Evolutionary conservation across 2,329 filamentous ascomycete genomes (phyloP).

Genomic region (Hypomyces rosellus): DNA sequence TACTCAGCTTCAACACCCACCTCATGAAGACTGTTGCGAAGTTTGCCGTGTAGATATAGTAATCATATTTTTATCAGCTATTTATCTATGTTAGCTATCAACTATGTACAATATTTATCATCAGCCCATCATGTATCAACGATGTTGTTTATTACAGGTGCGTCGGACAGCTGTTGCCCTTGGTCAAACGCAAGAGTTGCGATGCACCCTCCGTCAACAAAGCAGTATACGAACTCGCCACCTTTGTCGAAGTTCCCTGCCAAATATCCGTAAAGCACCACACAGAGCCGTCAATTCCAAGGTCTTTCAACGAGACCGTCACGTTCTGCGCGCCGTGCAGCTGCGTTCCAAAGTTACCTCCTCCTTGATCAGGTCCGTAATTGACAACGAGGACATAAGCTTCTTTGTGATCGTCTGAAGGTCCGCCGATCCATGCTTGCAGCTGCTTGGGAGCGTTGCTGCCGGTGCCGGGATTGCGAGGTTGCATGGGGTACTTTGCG

Average conservation of each 20-base stretch:
- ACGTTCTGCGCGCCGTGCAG: constrained; percentile 7
- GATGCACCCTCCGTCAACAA: constrained; percentile 9
- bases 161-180: neutral
- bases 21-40: no score
- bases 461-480: constrained; percentile 11
- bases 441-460: constrained; percentile 10
- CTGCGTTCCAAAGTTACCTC: constrained; percentile 3
- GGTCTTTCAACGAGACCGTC: constrained; percentile 5
- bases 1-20: no score
- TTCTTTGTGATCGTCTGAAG: constrained; percentile 6
- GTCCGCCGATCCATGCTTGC: constrained; percentile 10
- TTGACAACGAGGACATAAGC: constrained; percentile 11
- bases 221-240: constrained; percentile 6
- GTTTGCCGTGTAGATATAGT: no score
- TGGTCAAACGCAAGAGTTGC: constrained; percentile 7
- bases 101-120: no score
- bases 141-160: no score
- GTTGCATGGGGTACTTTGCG: constrained; percentile 12
- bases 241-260: constrained; percentile 7
- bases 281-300: neutral
- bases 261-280: constrained; percentile 10
- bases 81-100: no score
- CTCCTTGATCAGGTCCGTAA: constrained; percentile 8
- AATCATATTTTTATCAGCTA: no score
- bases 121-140: no score